phyloP scores from a whole-genome alignment of 257 asterid species.

The Solanum pimpinellifolium region DNA sequence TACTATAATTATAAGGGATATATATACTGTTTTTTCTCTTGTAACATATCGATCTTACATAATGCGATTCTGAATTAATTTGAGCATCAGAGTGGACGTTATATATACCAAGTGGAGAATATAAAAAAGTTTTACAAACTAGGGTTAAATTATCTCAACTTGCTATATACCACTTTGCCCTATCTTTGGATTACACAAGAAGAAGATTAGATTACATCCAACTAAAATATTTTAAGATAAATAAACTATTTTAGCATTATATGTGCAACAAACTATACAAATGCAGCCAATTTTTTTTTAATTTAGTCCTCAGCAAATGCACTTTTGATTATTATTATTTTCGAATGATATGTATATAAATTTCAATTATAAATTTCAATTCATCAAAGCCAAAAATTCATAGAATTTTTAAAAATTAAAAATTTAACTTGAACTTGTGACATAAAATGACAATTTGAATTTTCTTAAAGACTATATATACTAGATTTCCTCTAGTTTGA shows the following conservation, averaged over 20 bases:
- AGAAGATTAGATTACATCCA: neutral
- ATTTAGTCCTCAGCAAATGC: neutral
- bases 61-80: neutral
- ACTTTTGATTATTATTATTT: neutral
- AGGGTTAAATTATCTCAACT: slow-evolving; percentile 12
- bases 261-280: neutral
- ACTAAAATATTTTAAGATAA: neutral
- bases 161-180: neutral
- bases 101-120: neutral
- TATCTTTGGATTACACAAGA: neutral
- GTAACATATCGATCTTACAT: neutral
- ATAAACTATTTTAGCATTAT: neutral
- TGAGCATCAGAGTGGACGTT: rapidly evolving
- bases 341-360: neutral
- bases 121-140: neutral
- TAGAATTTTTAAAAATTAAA: neutral
- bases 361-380: neutral
- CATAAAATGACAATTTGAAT: neutral
- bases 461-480: neutral
- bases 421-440: neutral
- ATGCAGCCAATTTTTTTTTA: neutral
- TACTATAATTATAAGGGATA: neutral
- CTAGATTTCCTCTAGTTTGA: neutral
- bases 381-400: neutral
- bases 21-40: neutral